Base-by-base conservation (phyloP, 306 rosid species). In the Phaseolus lunatus region DNA sequence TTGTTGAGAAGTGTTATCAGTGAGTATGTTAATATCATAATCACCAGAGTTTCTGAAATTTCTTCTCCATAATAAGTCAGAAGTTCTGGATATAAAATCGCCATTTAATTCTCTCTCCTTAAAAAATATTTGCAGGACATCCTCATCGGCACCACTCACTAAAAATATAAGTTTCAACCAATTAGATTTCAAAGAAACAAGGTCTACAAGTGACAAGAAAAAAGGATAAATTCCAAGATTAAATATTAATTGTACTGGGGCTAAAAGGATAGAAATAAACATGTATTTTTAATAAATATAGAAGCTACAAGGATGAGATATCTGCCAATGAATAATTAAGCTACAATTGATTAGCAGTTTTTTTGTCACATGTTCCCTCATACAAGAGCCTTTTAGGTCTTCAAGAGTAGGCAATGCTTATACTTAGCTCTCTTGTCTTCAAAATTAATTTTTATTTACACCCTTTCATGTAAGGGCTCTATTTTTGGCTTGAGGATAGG, bases 21-120 rank as follows among this genome's bases (percentile, higher is more conserved):
- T 56, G 72, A 75, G 72, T 39, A 64, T 14, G 9, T 67, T 86
- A 62, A 43, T 72, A 31, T 78, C 86, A 70, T 81, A 65, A 54
- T 76, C 85, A 45, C 77, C 81, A 56, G 85, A 63, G 57, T 80
- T 84, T 50, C 52, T 43, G 70, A 76, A 75, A 68, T 85, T 84
- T 71, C 81, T 84, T 83, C 19, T 86, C 98, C 98, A 94, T 62
- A 92, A 79, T 85, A 94, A 80, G 86, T 94, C 98, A 65, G 90
- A 81, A 88, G 87, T 83, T 83, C 83, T 90, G 48, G 97, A 88
- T 59, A 94, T 76, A 78, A 94, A 85, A 85, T 94, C 98, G 8
- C 94, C 92, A 16, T 77, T 90, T 59, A 82, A 70, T 73, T 90
- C 86, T 79, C 98, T 89, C 70, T 94, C 97, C 84, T 87, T 78